phyloP scores from a whole-genome alignment of 2,329 filamentous ascomycete genomes.

The Curvularia verruculosa region DNA sequence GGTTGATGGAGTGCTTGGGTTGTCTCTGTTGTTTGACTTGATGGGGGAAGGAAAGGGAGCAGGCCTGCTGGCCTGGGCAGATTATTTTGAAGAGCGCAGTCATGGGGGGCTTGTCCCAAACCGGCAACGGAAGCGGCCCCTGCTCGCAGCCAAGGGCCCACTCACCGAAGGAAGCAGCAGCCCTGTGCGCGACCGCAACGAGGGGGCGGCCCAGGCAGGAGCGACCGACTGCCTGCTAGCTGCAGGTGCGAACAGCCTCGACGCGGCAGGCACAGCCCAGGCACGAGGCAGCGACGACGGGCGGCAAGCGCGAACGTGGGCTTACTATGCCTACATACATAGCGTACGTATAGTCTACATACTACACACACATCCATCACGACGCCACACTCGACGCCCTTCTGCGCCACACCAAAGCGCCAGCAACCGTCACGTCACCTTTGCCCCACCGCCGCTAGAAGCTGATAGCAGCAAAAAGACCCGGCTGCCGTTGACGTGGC shows the following conservation, averaged over 20 bases:
- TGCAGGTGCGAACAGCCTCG: not conserved
- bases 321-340: too few relatives aligned
- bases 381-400: too few relatives aligned
- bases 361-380: not conserved
- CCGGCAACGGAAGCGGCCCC: slow-evolving; percentile 36
- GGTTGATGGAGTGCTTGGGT: slow-evolving; percentile 38
- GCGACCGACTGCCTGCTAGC: slow-evolving; percentile 7
- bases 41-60: slow-evolving; percentile 38
- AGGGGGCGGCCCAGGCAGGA: slow-evolving; percentile 1
- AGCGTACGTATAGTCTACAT: too few relatives aligned
- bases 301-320: not conserved
- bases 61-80: slow-evolving; percentile 13
- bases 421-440: slow-evolving; percentile 9
- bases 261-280: not conserved
- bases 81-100: slow-evolving; percentile 24
- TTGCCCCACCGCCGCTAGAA: slow-evolving; percentile 25
- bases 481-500: slow-evolving; percentile 36
- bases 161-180: slow-evolving; percentile 24
- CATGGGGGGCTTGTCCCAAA: slow-evolving; percentile 32
- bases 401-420: not conserved
- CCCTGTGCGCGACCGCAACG: slow-evolving; percentile 20
- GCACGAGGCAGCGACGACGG: not conserved
- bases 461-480: slow-evolving; percentile 26
- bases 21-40: slow-evolving; percentile 45
- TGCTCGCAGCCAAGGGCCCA: slow-evolving; percentile 27